Evolutionary conservation across 2,329 filamentous ascomycete species (phyloP).

Genomic region (Penicillium sp.): DNA sequence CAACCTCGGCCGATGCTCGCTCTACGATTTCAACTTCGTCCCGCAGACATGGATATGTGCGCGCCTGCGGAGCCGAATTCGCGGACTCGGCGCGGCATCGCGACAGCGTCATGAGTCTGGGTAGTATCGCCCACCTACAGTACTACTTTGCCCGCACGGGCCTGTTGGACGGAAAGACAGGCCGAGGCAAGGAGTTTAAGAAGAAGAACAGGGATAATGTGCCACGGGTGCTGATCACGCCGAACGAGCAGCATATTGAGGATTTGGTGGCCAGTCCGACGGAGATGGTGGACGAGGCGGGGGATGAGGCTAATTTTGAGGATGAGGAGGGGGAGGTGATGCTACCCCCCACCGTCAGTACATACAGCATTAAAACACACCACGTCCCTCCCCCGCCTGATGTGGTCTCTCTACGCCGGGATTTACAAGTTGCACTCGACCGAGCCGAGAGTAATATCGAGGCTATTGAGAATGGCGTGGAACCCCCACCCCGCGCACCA

Average conservation of each 20-base stretch:
- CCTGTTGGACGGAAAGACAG: constrained; percentile 90
- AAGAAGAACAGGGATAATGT: constrained; percentile 53
- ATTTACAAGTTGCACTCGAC: constrained; percentile 70
- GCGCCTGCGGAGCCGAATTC: constrained; percentile 86
- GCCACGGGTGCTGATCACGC: constrained; percentile 48
- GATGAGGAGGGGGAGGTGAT: constrained; percentile 73
- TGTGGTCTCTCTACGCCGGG: constrained; percentile 75
- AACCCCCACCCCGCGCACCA: constrained; percentile 39
- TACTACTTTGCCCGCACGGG: constrained; percentile 98
- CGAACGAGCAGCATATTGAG: constrained; percentile 46
- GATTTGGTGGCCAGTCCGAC: constrained; percentile 61
- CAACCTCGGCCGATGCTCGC: constrained; percentile 49
- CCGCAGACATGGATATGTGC: constrained; percentile 79
- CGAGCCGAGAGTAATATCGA: constrained; percentile 72
- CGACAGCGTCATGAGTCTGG: constrained; percentile 94
- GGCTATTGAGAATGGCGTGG: constrained; percentile 45
- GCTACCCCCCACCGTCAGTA: constrained; percentile 96
- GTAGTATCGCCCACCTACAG: constrained; percentile 95
- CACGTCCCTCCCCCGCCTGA: constrained; percentile 84
- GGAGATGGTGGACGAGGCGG: constrained; percentile 48
- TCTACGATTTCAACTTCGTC: constrained; percentile 52
- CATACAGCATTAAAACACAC: constrained; percentile 85
- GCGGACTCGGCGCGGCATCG: constrained; percentile 86
- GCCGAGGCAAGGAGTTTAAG: constrained; percentile 75
- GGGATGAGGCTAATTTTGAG: constrained; percentile 53